These are phyloP conservation scores for Skeletonema tropicum DNA, from an alignment of 108 stramenopile species.

Conservation along the genomic window DNA sequence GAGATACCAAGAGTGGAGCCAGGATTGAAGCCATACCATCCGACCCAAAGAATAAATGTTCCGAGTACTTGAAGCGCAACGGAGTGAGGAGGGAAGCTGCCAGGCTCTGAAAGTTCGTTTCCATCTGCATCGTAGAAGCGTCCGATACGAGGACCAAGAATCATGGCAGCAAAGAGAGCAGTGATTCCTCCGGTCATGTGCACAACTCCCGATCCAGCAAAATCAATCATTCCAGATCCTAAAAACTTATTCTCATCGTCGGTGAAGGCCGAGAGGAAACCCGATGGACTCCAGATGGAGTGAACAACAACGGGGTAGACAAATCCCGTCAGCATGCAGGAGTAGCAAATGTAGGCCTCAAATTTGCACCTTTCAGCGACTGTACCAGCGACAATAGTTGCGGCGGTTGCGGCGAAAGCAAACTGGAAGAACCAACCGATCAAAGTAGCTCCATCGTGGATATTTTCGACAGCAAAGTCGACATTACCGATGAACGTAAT, in stretches of 20 bases:
- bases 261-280: no score
- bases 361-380: constrained; percentile 84
- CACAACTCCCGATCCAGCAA: no score
- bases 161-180: constrained; percentile 84
- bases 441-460: constrained; percentile 23
- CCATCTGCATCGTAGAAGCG: constrained; percentile 82
- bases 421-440: constrained; percentile 83
- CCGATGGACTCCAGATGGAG: background rate
- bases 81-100: constrained; percentile 76
- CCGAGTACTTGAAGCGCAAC: constrained; percentile 85
- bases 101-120: constrained; percentile 65
- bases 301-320: constrained; percentile 53
- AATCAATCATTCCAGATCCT: no score
- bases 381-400: constrained; percentile 69
- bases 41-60: constrained; percentile 83
- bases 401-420: constrained; percentile 76
- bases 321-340: constrained; percentile 16
- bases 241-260: no score
- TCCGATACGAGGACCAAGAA: constrained; percentile 82
- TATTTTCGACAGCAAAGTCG: constrained; percentile 31
- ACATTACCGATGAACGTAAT: constrained; percentile 40
- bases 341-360: constrained; percentile 79
- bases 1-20: constrained; percentile 74
- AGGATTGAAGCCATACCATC: constrained; percentile 70
- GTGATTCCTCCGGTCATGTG: constrained; percentile 73